These are phyloP conservation scores for Suillus ampliporus DNA, from an alignment of 768 basidiomycete genomes.

Conservation along the genomic window DNA sequence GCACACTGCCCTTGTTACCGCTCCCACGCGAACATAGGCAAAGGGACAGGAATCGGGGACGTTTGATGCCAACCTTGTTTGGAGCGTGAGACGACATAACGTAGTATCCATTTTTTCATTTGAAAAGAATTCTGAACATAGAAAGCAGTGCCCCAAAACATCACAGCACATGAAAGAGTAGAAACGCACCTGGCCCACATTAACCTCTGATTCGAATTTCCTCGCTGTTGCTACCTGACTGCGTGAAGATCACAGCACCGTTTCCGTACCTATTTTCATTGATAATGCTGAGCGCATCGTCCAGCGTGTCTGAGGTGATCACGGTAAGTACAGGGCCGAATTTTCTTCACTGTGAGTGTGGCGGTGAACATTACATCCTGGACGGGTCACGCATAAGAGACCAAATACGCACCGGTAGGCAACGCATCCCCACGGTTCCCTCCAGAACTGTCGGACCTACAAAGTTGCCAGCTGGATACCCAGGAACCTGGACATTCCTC, in stretches of 20 bases:
- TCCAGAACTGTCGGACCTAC: slow-evolving; percentile 92
- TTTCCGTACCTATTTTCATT: slow-evolving; percentile 93
- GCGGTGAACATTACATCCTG: slow-evolving; percentile 9
- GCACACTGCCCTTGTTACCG: slow-evolving; percentile 87
- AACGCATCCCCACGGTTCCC: slow-evolving; percentile 80
- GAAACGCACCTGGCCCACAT: slow-evolving; percentile 69
- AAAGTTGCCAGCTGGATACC: slow-evolving; percentile 90
- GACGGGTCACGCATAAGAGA: background rate
- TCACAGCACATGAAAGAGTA: background rate
- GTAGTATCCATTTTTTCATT: background rate
- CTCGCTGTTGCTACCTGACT: slow-evolving; percentile 94
- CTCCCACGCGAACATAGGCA: slow-evolving; percentile 97
- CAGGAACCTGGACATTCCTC: slow-evolving; percentile 65
- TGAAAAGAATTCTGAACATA: too few relatives aligned
- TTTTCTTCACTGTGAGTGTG: slow-evolving; percentile 71
- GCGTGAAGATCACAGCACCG: slow-evolving; percentile 95
- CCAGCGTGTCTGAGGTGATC: slow-evolving; percentile 79
- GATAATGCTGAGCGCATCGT: slow-evolving; percentile 89
- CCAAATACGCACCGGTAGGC: slow-evolving; percentile 72
- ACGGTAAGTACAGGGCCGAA: slow-evolving; percentile 91
- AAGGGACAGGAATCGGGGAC: slow-evolving; percentile 91
- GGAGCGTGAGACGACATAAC: background rate
- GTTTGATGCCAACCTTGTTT: slow-evolving; percentile 90
- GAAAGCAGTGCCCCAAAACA: background rate
- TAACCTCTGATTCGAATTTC: slow-evolving; percentile 87